Base-by-base conservation (phyloP, 2,329 filamentous ascomycete species). In the Rosellinia necatrix region DNA sequence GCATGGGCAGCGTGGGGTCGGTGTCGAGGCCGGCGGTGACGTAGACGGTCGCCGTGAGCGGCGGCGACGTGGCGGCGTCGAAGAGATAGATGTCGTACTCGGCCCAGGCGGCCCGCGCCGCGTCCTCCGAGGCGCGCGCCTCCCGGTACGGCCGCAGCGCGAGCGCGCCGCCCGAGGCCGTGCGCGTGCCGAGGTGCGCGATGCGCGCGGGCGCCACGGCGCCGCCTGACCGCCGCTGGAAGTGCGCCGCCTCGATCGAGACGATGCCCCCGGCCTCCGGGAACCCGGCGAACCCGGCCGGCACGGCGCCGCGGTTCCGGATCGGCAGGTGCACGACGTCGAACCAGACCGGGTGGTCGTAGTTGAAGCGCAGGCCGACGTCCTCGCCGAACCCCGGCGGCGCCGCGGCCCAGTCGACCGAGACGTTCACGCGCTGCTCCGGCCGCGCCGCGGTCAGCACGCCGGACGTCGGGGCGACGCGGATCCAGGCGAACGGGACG, bases 1-100 rank as follows among this genome's bases (percentile, higher is more conserved):
- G 73, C 66, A 85, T 78, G 2, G 74, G 76, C 1, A 74, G 71
- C 19, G 72, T 69, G 1, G 81, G 80, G 52, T 81, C 76, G 5
- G 78, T 75, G 62, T 84, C 83, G 4, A 83, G 72, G 0, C 76
- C 72, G 48, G 68, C 70, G 53, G 69, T 74, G 60, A 76, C 72
- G 37, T 74, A 72, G 10, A 75, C 60, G 15, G 69, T 65, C 1
- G 73, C 65, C 2, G 59, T 62, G 1, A 72, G 61, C 9, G 62
- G 52, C 2, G 38, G 29, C 9, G 62, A 51, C 2, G 38, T 29
- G 2, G 59, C 49, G 2, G 57, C 59, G 1, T 68, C 60, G 42
- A 71, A 70, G 6, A 72, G 64, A 40, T 71, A 71, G 17, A 75
- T 63, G 4, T 64, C 62, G 54, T 71, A 75, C 12, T 64, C 62